These are phyloP conservation scores for Xylaria curta DNA, from an alignment of 495 filamentous ascomycete genomes.

Conservation along the genomic window DNA sequence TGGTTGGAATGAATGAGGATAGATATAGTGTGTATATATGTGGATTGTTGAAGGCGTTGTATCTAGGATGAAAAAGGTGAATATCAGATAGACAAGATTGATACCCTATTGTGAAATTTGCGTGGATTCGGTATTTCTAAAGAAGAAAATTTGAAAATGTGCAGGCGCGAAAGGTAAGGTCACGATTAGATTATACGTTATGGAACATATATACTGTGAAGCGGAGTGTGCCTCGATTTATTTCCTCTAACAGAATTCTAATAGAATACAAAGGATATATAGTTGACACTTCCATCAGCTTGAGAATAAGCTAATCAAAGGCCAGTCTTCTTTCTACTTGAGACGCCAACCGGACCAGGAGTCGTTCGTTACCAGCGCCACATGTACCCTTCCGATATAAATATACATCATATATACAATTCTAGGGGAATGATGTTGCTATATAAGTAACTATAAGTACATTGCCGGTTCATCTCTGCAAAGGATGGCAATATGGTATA, in stretches of 20 bases:
- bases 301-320: not conserved
- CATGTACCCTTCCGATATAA: not conserved
- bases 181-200: not conserved
- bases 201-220: not conserved
- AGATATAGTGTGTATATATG: not conserved
- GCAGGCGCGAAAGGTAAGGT: not conserved
- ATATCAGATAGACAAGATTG: slow-evolving; percentile 6
- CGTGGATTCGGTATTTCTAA: not conserved
- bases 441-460: not conserved
- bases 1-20: not conserved
- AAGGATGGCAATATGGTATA: not conserved
- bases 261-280: not conserved
- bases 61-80: not conserved
- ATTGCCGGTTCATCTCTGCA: not conserved
- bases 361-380: not conserved
- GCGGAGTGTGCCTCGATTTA: not conserved
- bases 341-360: not conserved
- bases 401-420: not conserved
- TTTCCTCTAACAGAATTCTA: not conserved
- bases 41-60: not conserved
- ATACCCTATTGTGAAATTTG: not conserved
- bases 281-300: not conserved
- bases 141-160: not conserved
- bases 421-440: not conserved
- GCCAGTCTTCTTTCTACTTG: not conserved